A percentile compares a stretch with the other conserved stretches of the same genome.
Evolutionary conservation across 176 grass and related monocot genomes (phyloP).

Genomic region (Carex littledalei): DNA sequence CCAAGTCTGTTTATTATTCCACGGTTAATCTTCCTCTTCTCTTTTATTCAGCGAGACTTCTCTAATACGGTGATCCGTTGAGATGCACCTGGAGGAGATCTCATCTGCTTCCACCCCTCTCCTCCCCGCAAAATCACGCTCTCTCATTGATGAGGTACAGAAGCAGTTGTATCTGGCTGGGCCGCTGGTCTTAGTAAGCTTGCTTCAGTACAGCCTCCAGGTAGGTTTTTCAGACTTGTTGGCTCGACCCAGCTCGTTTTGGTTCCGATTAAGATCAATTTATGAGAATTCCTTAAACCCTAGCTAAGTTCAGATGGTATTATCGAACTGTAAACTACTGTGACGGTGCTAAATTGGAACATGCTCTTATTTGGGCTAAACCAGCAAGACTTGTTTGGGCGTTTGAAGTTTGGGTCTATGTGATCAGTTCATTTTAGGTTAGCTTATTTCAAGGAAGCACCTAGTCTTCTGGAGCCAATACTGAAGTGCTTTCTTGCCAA

Average conservation of each 20-base stretch:
- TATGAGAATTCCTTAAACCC: neutral
- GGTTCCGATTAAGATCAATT: neutral
- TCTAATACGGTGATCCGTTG: neutral
- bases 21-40: neutral
- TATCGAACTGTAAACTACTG: neutral
- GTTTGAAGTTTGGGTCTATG: neutral
- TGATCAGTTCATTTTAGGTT: neutral
- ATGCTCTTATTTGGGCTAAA: neutral
- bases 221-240: neutral
- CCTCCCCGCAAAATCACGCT: neutral
- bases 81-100: neutral
- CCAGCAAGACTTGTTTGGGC: neutral
- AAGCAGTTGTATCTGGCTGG: slow-evolving; percentile 29
- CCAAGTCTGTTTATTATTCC: too few relatives aligned
- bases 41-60: neutral
- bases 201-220: slow-evolving; percentile 23
- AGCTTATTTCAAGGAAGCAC: neutral
- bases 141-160: slow-evolving; percentile 16
- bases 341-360: neutral
- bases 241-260: neutral
- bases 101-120: neutral
- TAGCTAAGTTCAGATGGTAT: neutral
- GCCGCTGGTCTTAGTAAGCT: slow-evolving; percentile 22
- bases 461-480: neutral
- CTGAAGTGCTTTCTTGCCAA: neutral